Percentiles rank a stretch among this genome's conserved stretches.
phyloP scores from a whole-genome alignment of 208 protist species.

The Trichomonas gallinae region DNA sequence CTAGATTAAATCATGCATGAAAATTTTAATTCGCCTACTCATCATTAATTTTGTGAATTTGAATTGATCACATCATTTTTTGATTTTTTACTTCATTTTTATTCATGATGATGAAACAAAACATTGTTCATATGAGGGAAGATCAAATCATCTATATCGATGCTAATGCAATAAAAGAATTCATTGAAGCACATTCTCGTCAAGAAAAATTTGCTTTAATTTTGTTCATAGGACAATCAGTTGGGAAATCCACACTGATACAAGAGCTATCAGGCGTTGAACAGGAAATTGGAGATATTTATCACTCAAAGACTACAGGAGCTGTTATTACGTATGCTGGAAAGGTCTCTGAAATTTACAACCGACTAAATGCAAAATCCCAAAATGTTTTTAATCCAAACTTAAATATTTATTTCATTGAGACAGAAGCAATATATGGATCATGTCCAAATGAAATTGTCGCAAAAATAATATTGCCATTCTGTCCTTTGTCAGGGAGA shows the following conservation, averaged over 20 bases:
- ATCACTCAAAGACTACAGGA: not conserved
- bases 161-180: not conserved
- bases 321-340: not conserved
- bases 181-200: not conserved
- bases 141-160: no score
- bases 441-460: not conserved
- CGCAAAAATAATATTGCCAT: not conserved
- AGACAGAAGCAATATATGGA: not conserved
- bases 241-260: not conserved
- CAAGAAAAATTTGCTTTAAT: not conserved
- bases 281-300: not conserved
- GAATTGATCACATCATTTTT: no score
- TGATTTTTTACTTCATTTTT: no score
- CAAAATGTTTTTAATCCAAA: not conserved
- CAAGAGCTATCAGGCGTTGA: not conserved
- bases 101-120: no score
- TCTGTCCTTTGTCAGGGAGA: not conserved
- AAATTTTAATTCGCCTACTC: no score
- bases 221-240: not conserved
- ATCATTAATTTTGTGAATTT: no score
- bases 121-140: no score
- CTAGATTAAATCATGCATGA: no score
- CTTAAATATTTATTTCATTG: not conserved
- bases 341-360: not conserved
- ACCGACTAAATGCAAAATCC: not conserved